phyloP scores from a whole-genome alignment of 129 eudicot genomes.

The Flaveria trinervia region DNA sequence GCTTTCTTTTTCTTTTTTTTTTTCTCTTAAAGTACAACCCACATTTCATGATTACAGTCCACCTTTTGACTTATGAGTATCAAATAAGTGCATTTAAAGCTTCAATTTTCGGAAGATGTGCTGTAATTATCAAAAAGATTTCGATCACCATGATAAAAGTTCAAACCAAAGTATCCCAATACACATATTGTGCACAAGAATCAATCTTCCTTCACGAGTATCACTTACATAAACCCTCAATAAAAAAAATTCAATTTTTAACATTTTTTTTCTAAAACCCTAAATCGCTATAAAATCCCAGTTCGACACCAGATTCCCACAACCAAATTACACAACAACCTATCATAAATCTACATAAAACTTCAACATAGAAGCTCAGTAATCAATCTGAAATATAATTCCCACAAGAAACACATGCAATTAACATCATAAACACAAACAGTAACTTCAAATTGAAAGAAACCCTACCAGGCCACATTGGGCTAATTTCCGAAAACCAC shows the following conservation, averaged over 20 bases:
- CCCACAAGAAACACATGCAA: too few relatives aligned
- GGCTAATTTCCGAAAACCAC: slow-evolving; percentile 97
- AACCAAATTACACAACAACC: not conserved
- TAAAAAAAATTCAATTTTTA: too few relatives aligned
- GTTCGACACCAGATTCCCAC: not conserved
- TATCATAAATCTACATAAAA: not conserved
- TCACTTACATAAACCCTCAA: too few relatives aligned
- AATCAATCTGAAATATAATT: not conserved
- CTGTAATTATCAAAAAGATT: too few relatives aligned
- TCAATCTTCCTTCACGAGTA: too few relatives aligned
- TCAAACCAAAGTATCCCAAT: too few relatives aligned
- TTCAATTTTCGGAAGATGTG: not conserved
- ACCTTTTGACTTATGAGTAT: slow-evolving; percentile 29
- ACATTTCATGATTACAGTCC: slow-evolving; percentile 25
- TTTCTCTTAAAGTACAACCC: slow-evolving; percentile 5
- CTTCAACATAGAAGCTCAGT: slow-evolving; percentile 19
- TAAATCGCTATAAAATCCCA: too few relatives aligned
- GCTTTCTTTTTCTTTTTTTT: not conserved
- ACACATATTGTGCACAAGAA: too few relatives aligned
- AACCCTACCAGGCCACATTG: slow-evolving; percentile 97
- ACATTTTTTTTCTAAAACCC: too few relatives aligned
- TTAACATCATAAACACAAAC: not conserved
- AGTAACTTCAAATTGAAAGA: not conserved
- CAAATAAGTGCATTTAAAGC: slow-evolving; percentile 4
- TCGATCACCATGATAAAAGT: too few relatives aligned